phyloP scores from a whole-genome alignment of 1,284 basidiomycete genomes.

The Ganoderma leucocontextum region DNA sequence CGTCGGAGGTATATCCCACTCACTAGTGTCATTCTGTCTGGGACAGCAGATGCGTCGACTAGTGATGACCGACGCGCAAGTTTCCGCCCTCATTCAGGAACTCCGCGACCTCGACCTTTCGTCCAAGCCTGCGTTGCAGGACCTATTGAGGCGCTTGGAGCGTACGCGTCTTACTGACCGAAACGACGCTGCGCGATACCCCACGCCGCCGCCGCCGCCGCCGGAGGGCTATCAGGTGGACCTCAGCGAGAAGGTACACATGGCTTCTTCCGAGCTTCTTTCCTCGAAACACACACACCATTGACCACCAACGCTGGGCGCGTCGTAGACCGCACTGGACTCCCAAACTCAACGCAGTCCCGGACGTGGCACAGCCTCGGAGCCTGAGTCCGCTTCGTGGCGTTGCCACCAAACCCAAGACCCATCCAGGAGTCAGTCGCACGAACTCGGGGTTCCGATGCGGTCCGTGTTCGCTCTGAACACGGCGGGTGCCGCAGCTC shows the following conservation, averaged over 20 bases:
- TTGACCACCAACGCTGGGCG: not conserved
- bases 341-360: not conserved
- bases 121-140: not conserved
- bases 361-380: not conserved
- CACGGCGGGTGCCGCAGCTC: not conserved
- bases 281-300: not conserved
- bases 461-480: constrained; percentile 1
- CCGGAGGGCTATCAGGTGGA: not conserved
- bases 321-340: not conserved
- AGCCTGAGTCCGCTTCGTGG: not conserved
- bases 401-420: not conserved
- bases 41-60: not conserved
- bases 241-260: not conserved
- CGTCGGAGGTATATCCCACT: not conserved
- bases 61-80: not conserved
- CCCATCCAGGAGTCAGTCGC: not conserved
- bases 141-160: not conserved
- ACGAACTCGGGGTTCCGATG: not conserved
- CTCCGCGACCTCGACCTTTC: not conserved
- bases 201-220: constrained; percentile 3
- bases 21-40: not conserved
- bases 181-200: not conserved
- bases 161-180: not conserved
- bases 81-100: not conserved
- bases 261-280: not conserved